Percentiles rank a stretch among this genome's conserved stretches.
These are phyloP conservation scores for Iberis amara DNA, from an alignment of 441 rosid genomes.

Conservation along the genomic window DNA sequence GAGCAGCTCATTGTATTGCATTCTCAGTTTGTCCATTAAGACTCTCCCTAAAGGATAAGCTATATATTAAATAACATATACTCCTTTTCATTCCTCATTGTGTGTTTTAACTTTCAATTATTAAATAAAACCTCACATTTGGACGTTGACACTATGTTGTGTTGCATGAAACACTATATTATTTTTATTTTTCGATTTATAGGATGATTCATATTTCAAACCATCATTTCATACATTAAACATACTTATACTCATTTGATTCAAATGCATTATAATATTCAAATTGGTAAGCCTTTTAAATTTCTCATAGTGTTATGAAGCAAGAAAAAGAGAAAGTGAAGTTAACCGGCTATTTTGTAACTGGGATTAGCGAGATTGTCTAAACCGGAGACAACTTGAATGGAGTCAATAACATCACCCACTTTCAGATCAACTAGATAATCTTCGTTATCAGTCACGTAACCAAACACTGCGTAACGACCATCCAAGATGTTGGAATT, in stretches of 20 bases:
- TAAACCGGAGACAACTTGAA: conserved; percentile 85
- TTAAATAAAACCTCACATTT: too few species aligned
- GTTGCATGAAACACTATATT: too few species aligned
- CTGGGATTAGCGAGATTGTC: conserved; percentile 84
- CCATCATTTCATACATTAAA: too few species aligned
- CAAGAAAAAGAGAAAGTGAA: neutral
- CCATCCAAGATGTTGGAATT: conserved; percentile 96
- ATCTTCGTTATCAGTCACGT: conserved; percentile 80
- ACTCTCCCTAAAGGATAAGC: conserved; percentile 56
- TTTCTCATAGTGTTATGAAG: neutral
- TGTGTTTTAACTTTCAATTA: too few species aligned
- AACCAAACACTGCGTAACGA: conserved; percentile 91
- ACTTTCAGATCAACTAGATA: conserved; percentile 90
- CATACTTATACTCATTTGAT: too few species aligned
- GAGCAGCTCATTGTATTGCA: conserved; percentile 86
- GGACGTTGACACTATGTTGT: too few species aligned
- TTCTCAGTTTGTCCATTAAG: conserved; percentile 85
- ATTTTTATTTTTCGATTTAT: too few species aligned
- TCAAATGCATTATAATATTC: too few species aligned
- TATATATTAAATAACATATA: too few species aligned
- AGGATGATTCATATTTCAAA: too few species aligned
- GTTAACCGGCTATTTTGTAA: conserved; percentile 81
- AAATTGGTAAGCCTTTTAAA: too few species aligned
- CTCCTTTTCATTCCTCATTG: too few species aligned
- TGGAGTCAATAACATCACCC: conserved; percentile 84